Percentiles rank a stretch among this genome's conserved stretches.
These are phyloP conservation scores for Xylogone sp. DNA, from an alignment of 2,329 filamentous ascomycete genomes.

Conservation along the genomic window DNA sequence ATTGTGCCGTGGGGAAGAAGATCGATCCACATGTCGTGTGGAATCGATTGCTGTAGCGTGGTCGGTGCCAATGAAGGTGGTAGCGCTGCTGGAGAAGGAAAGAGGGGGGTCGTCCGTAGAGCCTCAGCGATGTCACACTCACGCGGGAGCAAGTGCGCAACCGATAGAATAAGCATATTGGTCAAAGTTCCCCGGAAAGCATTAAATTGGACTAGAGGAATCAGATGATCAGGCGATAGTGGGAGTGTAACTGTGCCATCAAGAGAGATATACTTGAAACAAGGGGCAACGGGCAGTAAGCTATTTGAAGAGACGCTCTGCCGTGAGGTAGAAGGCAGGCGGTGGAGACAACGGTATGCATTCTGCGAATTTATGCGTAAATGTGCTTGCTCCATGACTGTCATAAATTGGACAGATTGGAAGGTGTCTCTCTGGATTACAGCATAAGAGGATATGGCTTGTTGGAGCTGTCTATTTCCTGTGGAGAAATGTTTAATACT, in stretches of 20 bases:
- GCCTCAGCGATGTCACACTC: constrained; percentile 30
- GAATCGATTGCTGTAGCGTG: constrained; percentile 32
- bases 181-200: constrained; percentile 32
- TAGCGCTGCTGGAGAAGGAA: constrained; percentile 22
- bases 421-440: no score
- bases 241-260: no score
- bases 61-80: constrained; percentile 35
- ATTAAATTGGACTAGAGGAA: constrained; percentile 39
- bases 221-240: constrained; percentile 37
- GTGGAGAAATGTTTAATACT: no score
- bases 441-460: no score
- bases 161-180: constrained; percentile 33
- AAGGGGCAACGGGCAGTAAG: constrained; percentile 27
- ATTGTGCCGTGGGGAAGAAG: constrained; percentile 33
- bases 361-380: no score
- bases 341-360: no score
- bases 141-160: constrained; percentile 27
- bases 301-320: constrained; percentile 29
- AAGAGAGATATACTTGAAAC: constrained; percentile 28
- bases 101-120: constrained; percentile 27
- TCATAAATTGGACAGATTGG: no score
- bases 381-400: no score
- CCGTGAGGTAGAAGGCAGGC: no score
- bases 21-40: constrained; percentile 39
- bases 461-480: constrained; percentile 19